Evolutionary conservation across 139 green algal genomes (phyloP), one percentile per base, ranked within the genome.

Genomic region (Chlorella sp.): DNA sequence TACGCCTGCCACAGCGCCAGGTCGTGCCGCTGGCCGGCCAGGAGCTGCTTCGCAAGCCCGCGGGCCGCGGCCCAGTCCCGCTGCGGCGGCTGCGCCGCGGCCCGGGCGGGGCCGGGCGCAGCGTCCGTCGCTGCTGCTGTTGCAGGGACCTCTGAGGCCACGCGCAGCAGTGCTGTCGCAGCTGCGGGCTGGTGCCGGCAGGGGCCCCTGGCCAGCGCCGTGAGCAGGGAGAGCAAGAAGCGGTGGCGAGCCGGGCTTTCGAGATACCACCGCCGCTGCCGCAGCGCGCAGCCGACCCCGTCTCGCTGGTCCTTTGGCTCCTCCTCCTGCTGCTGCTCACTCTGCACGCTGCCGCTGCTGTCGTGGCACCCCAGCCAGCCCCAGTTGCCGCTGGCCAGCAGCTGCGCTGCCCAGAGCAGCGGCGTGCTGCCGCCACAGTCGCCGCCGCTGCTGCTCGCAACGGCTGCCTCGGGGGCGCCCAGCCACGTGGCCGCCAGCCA

Each of bases 1-100:
- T 89, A 85, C 0, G 88, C 80, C 31, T 42, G 71, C 77, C 82
- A 87, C 65, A 91, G 74, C 48, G 41, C 63, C 36, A 87, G 60
- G 58, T 83, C 82, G 38, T 73, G 67, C 17, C 88, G 73, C 29
- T 81, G 84, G 59, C 42, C 36, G 4, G 70, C 68, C 41, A 93
- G 80, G 48, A 93, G 73, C 61, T 71, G 27, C 73, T 86, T 83
- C 1, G 85, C 86, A 23, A 84, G 61, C 23, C 27, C 76, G 1
- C 79, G 42, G 8, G 77, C 82, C 9, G 1, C 11, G 25, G 7
- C n/a, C 41, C n/a, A 65, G 5, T 73, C 63, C 0, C 81, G 72
- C 27, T 76, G 50, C 1, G 38, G 5, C 42, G 50, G 69, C 43
- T 72, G 53, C 4, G 27, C 15, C 0, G 17, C 31, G 21, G 62